A percentile compares a stretch with the other conserved stretches of the same genome.
Evolutionary conservation across 106 monocot species (phyloP).

Genomic region (Vanilla planifolia): DNA sequence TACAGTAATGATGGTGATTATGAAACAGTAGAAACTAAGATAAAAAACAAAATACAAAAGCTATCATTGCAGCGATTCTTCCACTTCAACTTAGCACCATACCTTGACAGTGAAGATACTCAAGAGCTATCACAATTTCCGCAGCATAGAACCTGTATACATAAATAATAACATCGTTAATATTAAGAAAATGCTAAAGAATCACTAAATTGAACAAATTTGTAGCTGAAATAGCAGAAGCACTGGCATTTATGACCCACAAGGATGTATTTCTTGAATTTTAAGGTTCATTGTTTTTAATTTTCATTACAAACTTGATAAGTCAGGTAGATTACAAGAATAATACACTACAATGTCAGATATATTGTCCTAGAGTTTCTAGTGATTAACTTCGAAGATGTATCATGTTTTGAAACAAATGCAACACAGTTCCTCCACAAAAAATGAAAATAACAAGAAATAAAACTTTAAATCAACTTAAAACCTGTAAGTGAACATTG

Average conservation of each 20-base stretch:
- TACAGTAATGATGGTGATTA: neutral
- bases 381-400: neutral
- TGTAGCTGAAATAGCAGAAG: neutral
- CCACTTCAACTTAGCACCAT: slow-evolving; percentile 3
- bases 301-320: neutral
- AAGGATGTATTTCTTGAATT: neutral
- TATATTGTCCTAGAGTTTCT: too few species aligned
- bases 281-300: neutral
- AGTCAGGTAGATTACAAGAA: neutral
- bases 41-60: neutral
- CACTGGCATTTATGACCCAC: neutral
- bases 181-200: neutral
- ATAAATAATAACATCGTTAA: slow-evolving; percentile 3
- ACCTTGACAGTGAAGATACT: slow-evolving; percentile 99
- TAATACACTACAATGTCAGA: too few species aligned
- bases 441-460: slow-evolving; percentile 3
- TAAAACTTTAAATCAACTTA: neutral
- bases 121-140: slow-evolving; percentile 85
- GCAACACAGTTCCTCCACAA: neutral
- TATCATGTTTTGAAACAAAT: neutral
- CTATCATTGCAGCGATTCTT: neutral
- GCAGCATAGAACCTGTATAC: slow-evolving; percentile 84
- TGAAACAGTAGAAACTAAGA: neutral
- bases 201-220: neutral
- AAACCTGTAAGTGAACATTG: neutral